Base-by-base conservation (phyloP, 2,329 filamentous ascomycete species). In the Fusarium sp. region DNA sequence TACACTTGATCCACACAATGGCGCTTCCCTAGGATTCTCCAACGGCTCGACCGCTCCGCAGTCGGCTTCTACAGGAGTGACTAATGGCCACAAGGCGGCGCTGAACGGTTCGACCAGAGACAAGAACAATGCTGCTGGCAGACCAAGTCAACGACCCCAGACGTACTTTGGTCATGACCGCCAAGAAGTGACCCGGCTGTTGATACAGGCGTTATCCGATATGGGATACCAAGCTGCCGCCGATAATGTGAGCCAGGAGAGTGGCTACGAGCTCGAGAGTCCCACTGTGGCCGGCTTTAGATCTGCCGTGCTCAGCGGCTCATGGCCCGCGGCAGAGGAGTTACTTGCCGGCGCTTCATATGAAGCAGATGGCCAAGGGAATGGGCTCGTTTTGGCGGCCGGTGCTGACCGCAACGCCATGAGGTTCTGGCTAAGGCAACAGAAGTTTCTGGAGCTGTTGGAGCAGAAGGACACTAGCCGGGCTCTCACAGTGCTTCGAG, bases 371-470 rank as follows among this genome's bases (percentile, higher is more conserved):
- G 78, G 79, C 24, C 65, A 76, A 49, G 83, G 83, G 0, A 87
- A 90, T 73, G 94, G 92, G 2, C 85, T 99, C 63, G 89, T 94
- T 17, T 87, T 98, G 62, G 90, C 92, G 17, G 90, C 93, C 49
- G 92, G 90, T 27, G 92, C 94, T 8, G 92, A 98, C 77, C 88
- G 89, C 66, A 91, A 92, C 74, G 87, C 92, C 61, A 96, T 99
- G 93, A 89, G 92, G 55, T 98, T 98, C 81, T 92, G 92, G 86
- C 86, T 99, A 77, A 90, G 96, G 72, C 93, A 97, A 80, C 96
- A 99, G 81, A 98, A 98, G 81, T 99, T 96, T 78, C 86, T 99
- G 33, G 96, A 99, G 84, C 85, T 98, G 10, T 85, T 99, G 49
- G 95, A 98, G 81, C 86, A 87, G 77, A 87, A 91, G 74, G 92